Conservation (phyloP, 306 rosid genomes). For the Medicago ruthenica region DNA sequence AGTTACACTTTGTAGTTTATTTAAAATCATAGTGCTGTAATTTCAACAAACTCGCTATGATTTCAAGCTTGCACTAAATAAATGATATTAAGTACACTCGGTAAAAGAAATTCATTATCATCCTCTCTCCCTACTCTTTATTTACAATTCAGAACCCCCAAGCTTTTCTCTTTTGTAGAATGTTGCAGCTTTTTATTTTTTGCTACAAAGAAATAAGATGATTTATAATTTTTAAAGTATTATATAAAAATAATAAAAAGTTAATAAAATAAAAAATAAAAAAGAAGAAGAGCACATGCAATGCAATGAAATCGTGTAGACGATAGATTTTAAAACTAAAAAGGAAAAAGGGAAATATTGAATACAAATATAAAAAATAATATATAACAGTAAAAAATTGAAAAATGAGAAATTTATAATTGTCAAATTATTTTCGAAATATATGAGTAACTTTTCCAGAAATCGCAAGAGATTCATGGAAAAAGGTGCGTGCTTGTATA, state of each 20-base stretch:
- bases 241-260: constrained; percentile 21
- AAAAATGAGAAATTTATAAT: not conserved
- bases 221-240: not conserved
- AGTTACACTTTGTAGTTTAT: too few relatives aligned
- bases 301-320: not conserved
- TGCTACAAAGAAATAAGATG: too few relatives aligned
- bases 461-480: not conserved
- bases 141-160: too few relatives aligned
- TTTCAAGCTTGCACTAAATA: too few relatives aligned
- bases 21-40: too few relatives aligned
- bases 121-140: too few relatives aligned
- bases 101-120: too few relatives aligned
- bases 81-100: too few relatives aligned
- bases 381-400: not conserved
- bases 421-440: not conserved
- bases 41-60: too few relatives aligned
- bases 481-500: too few relatives aligned
- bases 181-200: too few relatives aligned
- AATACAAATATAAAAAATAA: not conserved
- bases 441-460: not conserved
- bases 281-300: constrained; percentile 7
- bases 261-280: not conserved
- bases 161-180: too few relatives aligned
- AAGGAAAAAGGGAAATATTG: not conserved
- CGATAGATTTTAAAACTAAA: not conserved